phyloP scores from a whole-genome alignment of 129 eudicot species.

The Heracleum sosnowskyi region DNA sequence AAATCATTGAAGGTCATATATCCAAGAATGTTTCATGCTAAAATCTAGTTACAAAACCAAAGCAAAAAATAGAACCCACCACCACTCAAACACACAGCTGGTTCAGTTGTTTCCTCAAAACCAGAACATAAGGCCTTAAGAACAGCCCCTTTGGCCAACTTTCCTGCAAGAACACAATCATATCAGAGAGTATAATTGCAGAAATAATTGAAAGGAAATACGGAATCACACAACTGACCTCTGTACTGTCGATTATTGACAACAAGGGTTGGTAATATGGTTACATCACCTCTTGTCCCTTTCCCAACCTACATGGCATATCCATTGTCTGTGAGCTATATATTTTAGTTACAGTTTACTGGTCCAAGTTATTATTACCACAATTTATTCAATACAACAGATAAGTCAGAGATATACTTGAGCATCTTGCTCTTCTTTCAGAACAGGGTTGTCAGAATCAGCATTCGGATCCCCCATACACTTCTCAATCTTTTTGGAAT shows the following conservation, averaged over 20 bases:
- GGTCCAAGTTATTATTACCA: neutral
- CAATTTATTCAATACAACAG: neutral
- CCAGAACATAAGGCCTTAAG: conserved; percentile 93
- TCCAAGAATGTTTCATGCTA: neutral
- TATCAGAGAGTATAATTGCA: conserved; percentile 8
- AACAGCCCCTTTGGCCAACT: conserved; percentile 94
- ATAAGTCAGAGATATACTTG: conserved; percentile 14
- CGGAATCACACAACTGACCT: conserved; percentile 37
- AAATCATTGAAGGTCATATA: neutral
- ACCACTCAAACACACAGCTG: conserved; percentile 74
- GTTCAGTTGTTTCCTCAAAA: conserved; percentile 98
- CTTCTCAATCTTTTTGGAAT: conserved; percentile 20
- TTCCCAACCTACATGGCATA: conserved; percentile 59
- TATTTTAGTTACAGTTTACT: neutral
- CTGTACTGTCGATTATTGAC: conserved; percentile 92
- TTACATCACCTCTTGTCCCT: conserved; percentile 95
- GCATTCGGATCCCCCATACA: conserved; percentile 30
- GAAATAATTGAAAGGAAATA: neutral
- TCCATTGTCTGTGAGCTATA: neutral
- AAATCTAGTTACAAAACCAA: neutral
- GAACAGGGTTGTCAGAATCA: conserved; percentile 21
- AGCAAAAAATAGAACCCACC: conserved; percentile 38
- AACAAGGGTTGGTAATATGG: conserved; percentile 90
- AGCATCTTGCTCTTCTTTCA: conserved; percentile 29
- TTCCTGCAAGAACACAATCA: conserved; percentile 49